These are phyloP conservation scores for Lipomyces mesembrius DNA, from an alignment of 805 yeast genomes.

Conservation along the genomic window DNA sequence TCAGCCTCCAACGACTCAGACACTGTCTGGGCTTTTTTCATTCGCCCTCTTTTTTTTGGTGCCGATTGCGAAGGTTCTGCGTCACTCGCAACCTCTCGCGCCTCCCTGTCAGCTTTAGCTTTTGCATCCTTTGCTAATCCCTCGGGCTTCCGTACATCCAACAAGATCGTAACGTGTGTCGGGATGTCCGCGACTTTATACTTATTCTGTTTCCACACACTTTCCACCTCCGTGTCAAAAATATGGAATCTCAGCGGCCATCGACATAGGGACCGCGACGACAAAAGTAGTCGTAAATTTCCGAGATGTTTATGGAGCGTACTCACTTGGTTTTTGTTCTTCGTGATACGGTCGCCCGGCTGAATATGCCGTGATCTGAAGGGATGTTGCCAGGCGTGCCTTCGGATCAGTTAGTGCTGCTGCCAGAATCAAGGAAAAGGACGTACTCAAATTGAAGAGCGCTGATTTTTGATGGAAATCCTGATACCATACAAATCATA, in stretches of 20 bases:
- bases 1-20: neutral
- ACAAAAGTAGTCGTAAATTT: constrained; percentile 41
- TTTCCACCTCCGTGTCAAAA: constrained; percentile 39
- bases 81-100: neutral
- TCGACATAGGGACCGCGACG: constrained; percentile 38
- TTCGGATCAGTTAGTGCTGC: constrained; percentile 8
- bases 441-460: constrained; percentile 73
- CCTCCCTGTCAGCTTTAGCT: neutral
- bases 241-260: constrained; percentile 41
- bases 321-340: constrained; percentile 26
- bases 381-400: constrained; percentile 80
- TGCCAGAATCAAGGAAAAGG: neutral
- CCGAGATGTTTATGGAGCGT: constrained; percentile 41
- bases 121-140: constrained; percentile 8
- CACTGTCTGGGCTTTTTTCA: neutral
- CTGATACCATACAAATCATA: constrained; percentile 64
- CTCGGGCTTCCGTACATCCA: constrained; percentile 20
- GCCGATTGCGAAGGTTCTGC: neutral
- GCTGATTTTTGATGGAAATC: constrained; percentile 69
- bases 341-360: constrained; percentile 48
- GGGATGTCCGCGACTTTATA: constrained; percentile 34
- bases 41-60: constrained; percentile 2
- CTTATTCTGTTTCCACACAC: constrained; percentile 41
- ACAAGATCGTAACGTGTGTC: constrained; percentile 17
- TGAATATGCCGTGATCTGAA: constrained; percentile 65